Evolutionary conservation across 2,329 filamentous ascomycete species (phyloP), one percentile per base, ranked within the genome.

Genomic region (Scedosporium dehoogii): DNA sequence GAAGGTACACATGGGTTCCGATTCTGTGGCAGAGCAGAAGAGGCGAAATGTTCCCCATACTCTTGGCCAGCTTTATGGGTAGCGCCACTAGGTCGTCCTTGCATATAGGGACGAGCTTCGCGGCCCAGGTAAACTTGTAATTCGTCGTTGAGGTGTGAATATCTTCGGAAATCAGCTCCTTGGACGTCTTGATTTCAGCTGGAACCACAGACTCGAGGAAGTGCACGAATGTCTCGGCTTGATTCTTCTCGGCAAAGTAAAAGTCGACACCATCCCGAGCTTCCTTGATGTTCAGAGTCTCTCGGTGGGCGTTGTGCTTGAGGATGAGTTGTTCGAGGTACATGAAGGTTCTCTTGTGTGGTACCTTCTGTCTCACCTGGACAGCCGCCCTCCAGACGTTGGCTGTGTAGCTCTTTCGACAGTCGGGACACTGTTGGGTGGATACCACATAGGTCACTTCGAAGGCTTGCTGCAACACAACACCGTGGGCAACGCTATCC

Each of bases 251-350:
- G 0, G 91, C 84, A 71, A 94, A 99, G 81, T 88, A 99, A 74
- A 99, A 99, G 73, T 99, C 94, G 64, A 99, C 87, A 1, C 94
- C 94, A 69, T 97, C 92, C 75, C 92, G 92, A 29, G 91, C 90
- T 76, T 99, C 94, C 73, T 96, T 97, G 77, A 99, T 99, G 74
- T 97, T 99, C 76, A 97, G 92, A 0, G 93, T 94, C 68, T 99
- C 92, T 67, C 86, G 85, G 74, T 96, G 92, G 3, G 93, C 94
- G 62, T 85, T 85, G 73, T 97, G 92, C 80, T 97, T 97, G 69
- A 99, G 81, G 69, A 99, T 96, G 63, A 97, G 82, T 79, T 99
- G 93, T 75, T 97, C 94, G 42, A 97, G 85, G 72, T 80, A 82
- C 56, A 85, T 69, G 68, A 85, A 84, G 1, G 82, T 84, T 69